Evolutionary conservation across 2,329 filamentous ascomycete genomes (phyloP).

Genomic region (Cryphonectria nitschkei): DNA sequence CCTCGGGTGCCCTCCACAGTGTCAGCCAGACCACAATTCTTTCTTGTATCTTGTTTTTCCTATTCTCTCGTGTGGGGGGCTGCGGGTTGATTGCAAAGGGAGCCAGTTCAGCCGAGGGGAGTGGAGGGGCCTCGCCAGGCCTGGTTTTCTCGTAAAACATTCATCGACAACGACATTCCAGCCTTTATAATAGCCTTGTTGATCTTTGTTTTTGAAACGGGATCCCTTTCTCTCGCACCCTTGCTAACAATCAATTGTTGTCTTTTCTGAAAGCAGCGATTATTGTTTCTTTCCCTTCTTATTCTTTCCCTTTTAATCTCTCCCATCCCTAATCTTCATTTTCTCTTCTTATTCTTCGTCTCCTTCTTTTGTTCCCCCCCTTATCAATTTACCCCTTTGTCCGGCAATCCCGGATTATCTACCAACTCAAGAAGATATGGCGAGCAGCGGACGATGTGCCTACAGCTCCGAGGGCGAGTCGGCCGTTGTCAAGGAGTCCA

Average conservation of each 20-base stretch:
- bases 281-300: not conserved
- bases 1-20: not conserved
- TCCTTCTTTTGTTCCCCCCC: not conserved
- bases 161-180: conserved; percentile 4
- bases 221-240: no score
- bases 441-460: conserved; percentile 22
- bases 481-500: conserved; percentile 20
- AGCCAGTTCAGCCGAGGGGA: not conserved
- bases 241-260: not conserved
- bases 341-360: not conserved
- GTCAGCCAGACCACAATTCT: not conserved
- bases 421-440: conserved; percentile 18
- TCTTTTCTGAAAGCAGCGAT: not conserved
- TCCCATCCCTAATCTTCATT: not conserved
- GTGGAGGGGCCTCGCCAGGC: not conserved
- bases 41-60: not conserved
- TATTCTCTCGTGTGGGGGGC: not conserved
- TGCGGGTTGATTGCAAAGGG: not conserved
- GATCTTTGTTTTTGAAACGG: conserved; percentile 1
- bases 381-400: not conserved
- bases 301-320: not conserved
- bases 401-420: not conserved
- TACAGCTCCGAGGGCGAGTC: conserved; percentile 30
- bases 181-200: not conserved
- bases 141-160: conserved; percentile 2